Conservation (phyloP, 2,329 filamentous ascomycete species). For the Aureobasidium leucospermi region DNA sequence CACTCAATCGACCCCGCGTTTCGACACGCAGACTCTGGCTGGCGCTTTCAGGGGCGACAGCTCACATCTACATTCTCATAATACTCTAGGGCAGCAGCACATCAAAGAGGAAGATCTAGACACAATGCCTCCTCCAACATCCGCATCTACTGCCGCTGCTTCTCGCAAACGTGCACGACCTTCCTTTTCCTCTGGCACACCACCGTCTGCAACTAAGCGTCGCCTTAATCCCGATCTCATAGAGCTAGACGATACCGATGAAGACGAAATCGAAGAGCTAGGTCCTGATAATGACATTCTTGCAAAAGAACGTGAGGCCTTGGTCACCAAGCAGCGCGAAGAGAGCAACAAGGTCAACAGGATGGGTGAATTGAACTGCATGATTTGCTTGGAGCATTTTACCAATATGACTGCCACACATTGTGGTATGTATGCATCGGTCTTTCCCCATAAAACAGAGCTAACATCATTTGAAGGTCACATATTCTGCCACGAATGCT, state of each 20-base stretch:
- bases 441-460: not conserved
- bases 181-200: not conserved
- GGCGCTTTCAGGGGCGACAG: not conserved
- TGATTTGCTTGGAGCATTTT: constrained; percentile 57
- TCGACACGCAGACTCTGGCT: not conserved
- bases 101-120: not conserved
- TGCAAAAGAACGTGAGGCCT: constrained; percentile 47
- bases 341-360: constrained; percentile 21
- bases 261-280: not conserved
- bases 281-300: constrained; percentile 30
- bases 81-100: not conserved
- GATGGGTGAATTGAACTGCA: constrained; percentile 48
- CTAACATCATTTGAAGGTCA: constrained; percentile 40
- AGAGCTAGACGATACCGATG: not conserved
- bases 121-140: not conserved
- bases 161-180: constrained; percentile 5
- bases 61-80: not conserved
- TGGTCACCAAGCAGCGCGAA: constrained; percentile 36
- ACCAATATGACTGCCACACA: constrained; percentile 53
- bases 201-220: constrained; percentile 1
- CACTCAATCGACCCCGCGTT: not conserved
- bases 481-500: constrained; percentile 57
- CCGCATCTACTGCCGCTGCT: not conserved
- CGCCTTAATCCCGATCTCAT: not conserved
- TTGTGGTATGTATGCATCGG: constrained; percentile 43